These are phyloP conservation scores for Rhodofomes roseus DNA, from an alignment of 1,284 basidiomycete genomes.

Conservation along the genomic window DNA sequence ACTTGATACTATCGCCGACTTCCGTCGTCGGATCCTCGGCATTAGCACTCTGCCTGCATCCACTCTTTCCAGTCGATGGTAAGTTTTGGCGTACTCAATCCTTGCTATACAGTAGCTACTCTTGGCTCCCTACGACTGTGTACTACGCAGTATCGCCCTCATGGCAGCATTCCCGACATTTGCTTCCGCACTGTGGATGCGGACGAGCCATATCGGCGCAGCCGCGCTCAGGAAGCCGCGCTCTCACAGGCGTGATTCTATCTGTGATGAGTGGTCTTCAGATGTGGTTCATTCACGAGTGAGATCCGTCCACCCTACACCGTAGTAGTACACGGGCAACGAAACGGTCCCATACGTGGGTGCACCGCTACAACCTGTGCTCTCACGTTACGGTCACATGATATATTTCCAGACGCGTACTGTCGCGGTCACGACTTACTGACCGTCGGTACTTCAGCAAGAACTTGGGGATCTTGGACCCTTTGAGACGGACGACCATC, in stretches of 20 bases:
- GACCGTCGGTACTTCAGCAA: too few relatives aligned
- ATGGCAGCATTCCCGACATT: too few relatives aligned
- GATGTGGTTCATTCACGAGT: constrained; percentile 35
- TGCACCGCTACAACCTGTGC: constrained; percentile 29
- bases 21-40: background rate
- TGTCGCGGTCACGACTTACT: background rate
- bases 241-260: constrained; percentile 22
- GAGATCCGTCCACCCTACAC: constrained; percentile 15
- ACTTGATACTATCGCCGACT: background rate
- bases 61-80: background rate
- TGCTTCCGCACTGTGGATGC: too few relatives aligned
- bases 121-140: too few relatives aligned
- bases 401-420: background rate
- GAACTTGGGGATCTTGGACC: too few relatives aligned
- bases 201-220: constrained; percentile 3
- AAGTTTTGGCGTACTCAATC: background rate
- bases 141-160: too few relatives aligned
- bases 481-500: too few relatives aligned
- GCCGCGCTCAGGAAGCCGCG: constrained; percentile 26
- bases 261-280: constrained; percentile 36
- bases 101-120: too few relatives aligned
- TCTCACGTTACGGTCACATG: constrained; percentile 3
- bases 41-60: background rate
- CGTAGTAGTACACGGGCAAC: too few relatives aligned
- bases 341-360: background rate